Percentiles rank a stretch among this genome's conserved stretches.
Conservation (phyloP, 768 basidiomycete species). For the Terana coerulea region DNA sequence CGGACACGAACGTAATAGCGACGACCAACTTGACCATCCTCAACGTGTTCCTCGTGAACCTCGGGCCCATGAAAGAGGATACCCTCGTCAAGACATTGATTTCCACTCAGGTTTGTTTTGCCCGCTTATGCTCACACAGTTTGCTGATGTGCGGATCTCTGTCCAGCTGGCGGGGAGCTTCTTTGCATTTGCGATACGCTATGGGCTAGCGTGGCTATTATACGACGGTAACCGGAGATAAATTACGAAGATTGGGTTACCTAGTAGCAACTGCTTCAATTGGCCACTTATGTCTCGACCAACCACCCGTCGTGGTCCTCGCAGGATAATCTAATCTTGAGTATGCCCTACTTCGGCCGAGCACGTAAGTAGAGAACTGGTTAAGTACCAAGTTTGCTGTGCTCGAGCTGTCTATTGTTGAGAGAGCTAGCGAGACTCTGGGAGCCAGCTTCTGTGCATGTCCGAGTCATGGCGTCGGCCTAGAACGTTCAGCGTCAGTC, state of each 20-base stretch:
- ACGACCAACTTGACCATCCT: constrained; percentile 90
- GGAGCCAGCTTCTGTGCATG: too few relatives aligned
- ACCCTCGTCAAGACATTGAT: constrained; percentile 72
- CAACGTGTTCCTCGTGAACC: constrained; percentile 74
- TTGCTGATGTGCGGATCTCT: constrained; percentile 9
- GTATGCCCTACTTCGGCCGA: too few relatives aligned
- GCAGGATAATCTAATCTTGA: too few relatives aligned
- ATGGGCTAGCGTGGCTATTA: constrained; percentile 83
- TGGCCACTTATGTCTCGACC: too few relatives aligned
- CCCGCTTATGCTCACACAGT: neutral
- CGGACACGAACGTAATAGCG: constrained; percentile 52
- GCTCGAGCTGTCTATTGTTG: too few relatives aligned
- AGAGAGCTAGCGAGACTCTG: too few relatives aligned
- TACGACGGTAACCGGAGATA: constrained; percentile 91
- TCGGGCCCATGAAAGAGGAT: constrained; percentile 87
- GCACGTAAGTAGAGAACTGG: too few relatives aligned
- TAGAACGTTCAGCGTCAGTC: too few relatives aligned
- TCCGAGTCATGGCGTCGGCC: too few relatives aligned
- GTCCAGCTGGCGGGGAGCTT: constrained; percentile 67
- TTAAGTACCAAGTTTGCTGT: too few relatives aligned
- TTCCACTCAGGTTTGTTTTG: constrained; percentile 56
- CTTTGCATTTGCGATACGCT: constrained; percentile 81
- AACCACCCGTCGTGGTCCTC: neutral
- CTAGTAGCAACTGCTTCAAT: neutral
- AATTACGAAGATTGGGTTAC: too few relatives aligned